A percentile compares a stretch with the other conserved stretches of the same genome.
Conservation (phyloP, 371 early-diverging fungal genomes). For the Mucor circinelloides region DNA sequence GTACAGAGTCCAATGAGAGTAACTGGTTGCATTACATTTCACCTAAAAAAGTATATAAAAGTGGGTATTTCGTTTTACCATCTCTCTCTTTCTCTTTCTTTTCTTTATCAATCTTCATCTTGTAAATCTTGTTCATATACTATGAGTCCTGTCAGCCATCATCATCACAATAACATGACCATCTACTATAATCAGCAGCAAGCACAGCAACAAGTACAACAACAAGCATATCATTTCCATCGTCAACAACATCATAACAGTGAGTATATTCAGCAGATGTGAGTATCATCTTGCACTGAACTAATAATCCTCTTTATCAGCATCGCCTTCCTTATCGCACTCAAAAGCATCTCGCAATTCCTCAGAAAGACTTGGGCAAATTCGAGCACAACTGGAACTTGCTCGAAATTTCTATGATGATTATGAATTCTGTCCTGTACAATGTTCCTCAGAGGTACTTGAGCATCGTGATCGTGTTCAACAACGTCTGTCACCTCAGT, state of each 20-base stretch:
- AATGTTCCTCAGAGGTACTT: constrained; percentile 29
- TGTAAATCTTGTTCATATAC: background rate
- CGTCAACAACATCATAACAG: constrained; percentile 3
- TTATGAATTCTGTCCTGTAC: constrained; percentile 47
- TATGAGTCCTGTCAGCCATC: constrained; percentile 19
- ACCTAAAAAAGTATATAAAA: constrained; percentile 10
- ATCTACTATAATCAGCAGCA: constrained; percentile 18
- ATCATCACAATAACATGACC: constrained; percentile 12
- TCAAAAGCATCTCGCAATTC: constrained; percentile 1
- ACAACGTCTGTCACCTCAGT: constrained; percentile 44
- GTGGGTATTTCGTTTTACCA: constrained; percentile 1
- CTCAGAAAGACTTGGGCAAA: constrained; percentile 31
- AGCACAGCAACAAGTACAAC: background rate
- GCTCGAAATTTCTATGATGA: constrained; percentile 55
- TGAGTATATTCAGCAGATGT: constrained; percentile 1
- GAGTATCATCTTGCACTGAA: background rate
- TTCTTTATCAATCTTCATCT: constrained; percentile 1
- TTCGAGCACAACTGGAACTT: constrained; percentile 45
- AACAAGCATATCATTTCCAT: constrained; percentile 4
- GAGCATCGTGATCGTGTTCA: constrained; percentile 50
- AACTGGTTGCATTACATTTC: constrained; percentile 3
- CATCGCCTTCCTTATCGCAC: constrained; percentile 5
- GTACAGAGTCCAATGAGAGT: constrained; percentile 8
- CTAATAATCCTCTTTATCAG: background rate
- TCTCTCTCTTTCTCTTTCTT: background rate